phyloP scores from a whole-genome alignment of 371 early-diverging fungal species.

The Capniomyces stellatus region DNA sequence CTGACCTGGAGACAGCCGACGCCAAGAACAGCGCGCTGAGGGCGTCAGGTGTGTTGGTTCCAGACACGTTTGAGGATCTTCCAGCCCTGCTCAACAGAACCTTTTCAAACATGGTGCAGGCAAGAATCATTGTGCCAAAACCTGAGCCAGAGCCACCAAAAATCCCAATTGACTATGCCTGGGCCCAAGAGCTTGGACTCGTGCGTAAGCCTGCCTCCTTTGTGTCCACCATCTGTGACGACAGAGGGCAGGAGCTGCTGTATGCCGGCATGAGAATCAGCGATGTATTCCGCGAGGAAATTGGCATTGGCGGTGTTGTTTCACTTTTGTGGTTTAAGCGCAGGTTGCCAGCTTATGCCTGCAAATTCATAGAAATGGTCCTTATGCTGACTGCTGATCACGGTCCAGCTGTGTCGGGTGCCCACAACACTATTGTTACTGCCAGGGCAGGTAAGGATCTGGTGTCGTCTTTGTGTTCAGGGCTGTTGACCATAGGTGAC shows the following conservation, averaged over 20 bases:
- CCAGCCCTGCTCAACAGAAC: conserved; percentile 60
- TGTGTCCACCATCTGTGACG: conserved; percentile 95
- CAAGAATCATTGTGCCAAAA: conserved; percentile 44
- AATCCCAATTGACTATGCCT: conserved; percentile 96
- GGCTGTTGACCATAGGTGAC: conserved; percentile 89
- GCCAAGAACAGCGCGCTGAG: conserved; percentile 86
- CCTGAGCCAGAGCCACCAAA: conserved; percentile 91
- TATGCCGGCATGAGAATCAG: conserved; percentile 97
- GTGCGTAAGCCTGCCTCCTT: conserved; percentile 96
- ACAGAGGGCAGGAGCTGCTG: conserved; percentile 94
- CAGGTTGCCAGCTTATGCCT: conserved; percentile 82
- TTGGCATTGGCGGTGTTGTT: conserved; percentile 94
- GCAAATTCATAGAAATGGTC: conserved; percentile 96
- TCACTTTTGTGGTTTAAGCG: conserved; percentile 96
- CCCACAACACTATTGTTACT: conserved; percentile 96
- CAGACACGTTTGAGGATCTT: conserved; percentile 89
- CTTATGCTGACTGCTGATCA: conserved; percentile 98
- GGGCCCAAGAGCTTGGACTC: conserved; percentile 97
- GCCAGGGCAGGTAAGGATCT: conserved; percentile 96
- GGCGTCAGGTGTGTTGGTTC: conserved; percentile 82
- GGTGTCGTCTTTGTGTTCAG: conserved; percentile 82
- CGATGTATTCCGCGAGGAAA: conserved; percentile 91
- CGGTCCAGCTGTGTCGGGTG: conserved; percentile 87
- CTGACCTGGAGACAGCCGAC: conserved; percentile 86
- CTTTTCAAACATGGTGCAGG: conserved; percentile 56